Evolutionary conservation across 805 yeast genomes (phyloP), one percentile per base, ranked within the genome.

Genomic region (Wickerhamiella bombiphila): DNA sequence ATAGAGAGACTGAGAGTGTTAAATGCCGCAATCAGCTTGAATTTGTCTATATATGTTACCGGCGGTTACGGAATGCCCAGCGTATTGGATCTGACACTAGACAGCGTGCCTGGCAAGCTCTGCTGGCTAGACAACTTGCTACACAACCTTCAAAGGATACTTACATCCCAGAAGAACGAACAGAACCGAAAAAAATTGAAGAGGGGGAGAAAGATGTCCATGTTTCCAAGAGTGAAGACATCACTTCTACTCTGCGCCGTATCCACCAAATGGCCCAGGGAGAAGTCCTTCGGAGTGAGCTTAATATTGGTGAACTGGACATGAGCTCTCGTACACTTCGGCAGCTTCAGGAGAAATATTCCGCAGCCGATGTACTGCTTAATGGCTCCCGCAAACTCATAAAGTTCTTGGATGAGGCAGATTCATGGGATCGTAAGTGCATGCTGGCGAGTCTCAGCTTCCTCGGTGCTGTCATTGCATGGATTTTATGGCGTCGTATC

Each of bases 401-500:
- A 16, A 40, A 49, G 21, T 50, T 58, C 9, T 49, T 63, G 22
- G 65, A 61, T 39, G 55, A 57, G 42, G 65, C 68, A 11, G 67
- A 63, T 36, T 42, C 47, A 20, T 47, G 56, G 56, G 67, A 63
- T 38, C 44, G 65, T 3, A 42, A 54, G 4, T 42, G 47, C 29
- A 61, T 63, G 66, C 48, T 53, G 31, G 50, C 52, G 14, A 45
- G 63, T 8, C 41, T 63, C 40, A 53, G 56, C n/a, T 59, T 63
- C 37, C 43, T 63, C 34, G 60, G 52, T 1, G 39, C 48, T 2
- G 63, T 56, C 8, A 37, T 63, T 29, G 25, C 40, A 5, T 63
- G 63, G 59, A 51, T 63, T 22, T 34, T 62, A 3, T 63, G 60
- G 54, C 43, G 65, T 31, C 48, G 66, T 2, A 50, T 62, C 9